Evolutionary conservation across 352 stramenopile genomes (phyloP).

Genomic region (Thraustochytrium sp.): DNA sequence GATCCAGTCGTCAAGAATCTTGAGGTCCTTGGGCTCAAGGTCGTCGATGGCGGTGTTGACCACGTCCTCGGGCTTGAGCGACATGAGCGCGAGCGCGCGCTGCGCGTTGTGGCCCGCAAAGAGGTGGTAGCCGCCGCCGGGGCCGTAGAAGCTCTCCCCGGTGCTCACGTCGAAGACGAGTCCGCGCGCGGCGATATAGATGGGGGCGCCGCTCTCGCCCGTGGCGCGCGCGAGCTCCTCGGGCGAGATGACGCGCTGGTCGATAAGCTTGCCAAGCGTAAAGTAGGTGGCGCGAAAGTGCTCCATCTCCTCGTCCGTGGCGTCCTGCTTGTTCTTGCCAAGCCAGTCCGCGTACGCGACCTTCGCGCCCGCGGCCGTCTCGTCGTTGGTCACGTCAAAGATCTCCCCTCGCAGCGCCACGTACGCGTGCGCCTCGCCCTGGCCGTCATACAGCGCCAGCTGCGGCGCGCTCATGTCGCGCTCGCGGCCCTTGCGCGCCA

Average conservation of each 20-base stretch:
- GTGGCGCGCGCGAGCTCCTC: constrained; percentile 71
- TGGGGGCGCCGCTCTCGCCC: constrained; percentile 65
- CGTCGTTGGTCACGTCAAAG: constrained; percentile 70
- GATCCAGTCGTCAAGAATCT: constrained; percentile 74
- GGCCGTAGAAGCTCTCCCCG: constrained; percentile 68
- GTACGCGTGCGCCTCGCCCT: constrained; percentile 70
- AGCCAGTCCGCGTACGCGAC: background rate
- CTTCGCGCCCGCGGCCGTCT: background rate
- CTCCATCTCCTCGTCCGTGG: constrained; percentile 1
- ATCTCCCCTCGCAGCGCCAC: constrained; percentile 72
- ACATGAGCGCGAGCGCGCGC: constrained; percentile 72
- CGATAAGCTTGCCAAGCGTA: constrained; percentile 12
- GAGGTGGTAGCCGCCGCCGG: constrained; percentile 71
- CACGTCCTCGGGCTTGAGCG: constrained; percentile 67
- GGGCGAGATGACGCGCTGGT: constrained; percentile 65
- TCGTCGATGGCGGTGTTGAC: constrained; percentile 68
- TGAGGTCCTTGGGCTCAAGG: constrained; percentile 66
- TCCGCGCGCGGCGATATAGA: constrained; percentile 74
- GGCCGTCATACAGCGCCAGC: constrained; percentile 62
- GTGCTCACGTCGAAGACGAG: constrained; percentile 78
- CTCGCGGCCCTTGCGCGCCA: background rate
- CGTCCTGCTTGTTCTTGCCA: constrained; percentile 27
- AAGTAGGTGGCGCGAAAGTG: background rate
- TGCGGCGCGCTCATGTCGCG: constrained; percentile 67
- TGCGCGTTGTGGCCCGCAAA: constrained; percentile 73